Conservation (phyloP, 2,329 filamentous ascomycete species). For the Truncatella angustata region DNA sequence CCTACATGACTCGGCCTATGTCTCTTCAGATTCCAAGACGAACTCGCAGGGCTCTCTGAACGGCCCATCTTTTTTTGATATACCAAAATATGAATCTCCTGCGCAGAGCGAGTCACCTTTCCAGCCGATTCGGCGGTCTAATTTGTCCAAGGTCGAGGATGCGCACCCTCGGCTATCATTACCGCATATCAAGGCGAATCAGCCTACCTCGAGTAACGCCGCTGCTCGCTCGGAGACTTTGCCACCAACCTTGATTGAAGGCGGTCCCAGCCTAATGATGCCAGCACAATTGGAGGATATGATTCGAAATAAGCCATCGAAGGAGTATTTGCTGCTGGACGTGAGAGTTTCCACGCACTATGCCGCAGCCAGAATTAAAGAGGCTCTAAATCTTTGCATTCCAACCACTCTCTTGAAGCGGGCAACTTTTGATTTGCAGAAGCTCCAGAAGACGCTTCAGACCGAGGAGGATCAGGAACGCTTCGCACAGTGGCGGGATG, state of each 20-base stretch:
- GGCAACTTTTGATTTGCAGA: conserved; percentile 84
- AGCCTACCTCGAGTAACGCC: conserved; percentile 31
- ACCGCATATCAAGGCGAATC: conserved; percentile 44
- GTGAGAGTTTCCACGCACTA: conserved; percentile 85
- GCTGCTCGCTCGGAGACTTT: conserved; percentile 47
- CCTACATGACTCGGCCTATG: conserved; percentile 52
- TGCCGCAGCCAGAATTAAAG: conserved; percentile 68
- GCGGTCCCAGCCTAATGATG: conserved; percentile 50
- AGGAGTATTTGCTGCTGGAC: conserved; percentile 70
- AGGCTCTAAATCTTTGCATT: conserved; percentile 90
- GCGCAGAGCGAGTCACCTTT: conserved; percentile 32
- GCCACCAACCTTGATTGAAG: conserved; percentile 48
- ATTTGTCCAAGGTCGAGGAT: conserved; percentile 44
- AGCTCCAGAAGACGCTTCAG: conserved; percentile 84
- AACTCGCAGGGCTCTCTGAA: conserved; percentile 48
- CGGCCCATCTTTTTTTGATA: conserved; percentile 35
- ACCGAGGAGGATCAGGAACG: conserved; percentile 64
- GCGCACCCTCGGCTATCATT: conserved; percentile 55
- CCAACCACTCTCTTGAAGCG: conserved; percentile 91
- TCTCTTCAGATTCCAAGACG: conserved; percentile 53
- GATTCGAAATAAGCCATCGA: conserved; percentile 39
- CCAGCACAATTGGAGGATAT: conserved; percentile 55
- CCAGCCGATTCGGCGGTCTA: conserved; percentile 28
- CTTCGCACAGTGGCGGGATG: conserved; percentile 75
- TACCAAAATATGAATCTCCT: conserved; percentile 48